Evolutionary conservation across 805 yeast genomes (phyloP), one percentile per base, ranked within the genome.

Genomic region (Suhomyces vadensis): DNA sequence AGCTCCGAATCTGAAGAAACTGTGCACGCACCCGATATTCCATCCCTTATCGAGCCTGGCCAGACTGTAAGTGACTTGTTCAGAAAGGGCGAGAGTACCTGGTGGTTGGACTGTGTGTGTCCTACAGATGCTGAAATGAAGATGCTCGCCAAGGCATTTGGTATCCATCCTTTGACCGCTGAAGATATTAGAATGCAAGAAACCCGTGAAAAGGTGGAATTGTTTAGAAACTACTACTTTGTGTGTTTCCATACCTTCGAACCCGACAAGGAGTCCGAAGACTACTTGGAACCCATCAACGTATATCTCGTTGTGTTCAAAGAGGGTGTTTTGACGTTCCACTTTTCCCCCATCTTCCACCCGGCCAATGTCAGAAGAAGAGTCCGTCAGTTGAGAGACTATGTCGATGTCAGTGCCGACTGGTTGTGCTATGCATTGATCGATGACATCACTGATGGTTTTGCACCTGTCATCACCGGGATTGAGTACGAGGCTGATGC

Each of bases 231-330:
- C 53, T 92, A 92, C 67, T 92, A 94, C 66, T 90, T 94, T 71
- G 96, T 94, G 33, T 87, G 96, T 76, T 94, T 94, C 79, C 97
- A 94, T 64, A 87, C 98, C 3, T 94, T 94, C 67, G 97, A 90
- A 60, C 83, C 85, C 19, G 96, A 92, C 53, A 47, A 50, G 44
- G 65, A 60, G 43, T 56, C 62, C 8, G 65, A 60, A 42, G 64
- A 60, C 42, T 60, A 56, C 48, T 58, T 60, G 58, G 65, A 60
- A 46, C 64, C 65, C n/a, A 58, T 60, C 43, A 51, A 60, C 21
- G 57, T 60, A 19, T 60, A 60, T 45, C 56, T 60, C 37, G 65
- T 60, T 22, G 61, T 60, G 3, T 60, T 60, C 47, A 41, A 59
- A n/a, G 63, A 60, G 16, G 65, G 65, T 13, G 56, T 60, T 9